Base-by-base conservation (phyloP, 495 filamentous ascomycete genomes). In the Haplographium delicatum region DNA sequence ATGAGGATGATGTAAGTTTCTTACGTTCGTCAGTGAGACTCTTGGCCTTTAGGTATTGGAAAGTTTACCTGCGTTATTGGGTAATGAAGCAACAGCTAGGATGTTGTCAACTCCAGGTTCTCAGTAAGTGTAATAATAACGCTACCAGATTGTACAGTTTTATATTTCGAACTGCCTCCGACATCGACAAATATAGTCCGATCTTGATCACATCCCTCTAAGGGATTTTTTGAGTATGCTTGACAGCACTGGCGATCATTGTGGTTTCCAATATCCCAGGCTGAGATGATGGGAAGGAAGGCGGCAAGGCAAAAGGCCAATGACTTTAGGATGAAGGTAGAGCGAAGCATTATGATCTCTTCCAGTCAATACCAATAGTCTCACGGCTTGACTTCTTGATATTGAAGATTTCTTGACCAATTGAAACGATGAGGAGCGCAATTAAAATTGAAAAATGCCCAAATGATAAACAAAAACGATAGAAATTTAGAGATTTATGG, bases 1-100 rank as follows among this genome's bases (percentile, higher is more conserved):
- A 82, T 73, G 28, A 82, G 70, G 57, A 82, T 80, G 8, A 70
- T 72, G 47, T 72, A 65, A 6, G 50, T 57, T 30, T 65, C 65
- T 56, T 11, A 9, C 22, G 3, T 1, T 38, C 5, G 31, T 47
- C 10, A 54, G 23, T 43, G 22, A 20, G n/a, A n/a, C n/a, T 5
- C 8, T 24, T 23, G 6, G 6, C 5, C 5, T 19, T 31, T 26
- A 10, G 19, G 13, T 23, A 16, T 37, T 9, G 35, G 18, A 15
- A 48, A 13, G 20, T 52, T 22, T 38, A 59, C 57, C 57, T 27
- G 65, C 70, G 56, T 77, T 72, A 41, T 75, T 65, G 3, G 76
- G 76, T 6, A 82, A 64, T 27, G 78, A 76, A 43, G 66, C 57
- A 22, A 82, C 72, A 42, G 80, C 80, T 23, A 62, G 60, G 54